phyloP scores from a whole-genome alignment of 2,329 filamentous ascomycete species.

The Pseudofabraea citricarpa region DNA sequence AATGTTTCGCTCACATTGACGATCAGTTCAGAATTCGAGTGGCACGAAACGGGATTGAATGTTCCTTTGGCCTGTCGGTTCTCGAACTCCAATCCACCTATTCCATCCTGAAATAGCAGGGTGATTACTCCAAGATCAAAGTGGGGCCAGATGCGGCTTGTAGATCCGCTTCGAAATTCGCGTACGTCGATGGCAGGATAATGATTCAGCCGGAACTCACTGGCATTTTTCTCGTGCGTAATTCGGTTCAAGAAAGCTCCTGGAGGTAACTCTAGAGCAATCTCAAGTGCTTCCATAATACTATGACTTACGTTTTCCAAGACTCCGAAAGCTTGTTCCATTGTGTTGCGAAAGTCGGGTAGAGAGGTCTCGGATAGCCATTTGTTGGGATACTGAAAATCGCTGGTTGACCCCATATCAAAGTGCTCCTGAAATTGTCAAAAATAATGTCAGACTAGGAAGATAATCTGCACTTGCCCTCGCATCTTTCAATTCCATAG shows the following conservation, averaged over 20 bases:
- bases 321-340: constrained; percentile 36
- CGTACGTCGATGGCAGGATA: constrained; percentile 30
- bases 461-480: neutral
- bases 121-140: constrained; percentile 40
- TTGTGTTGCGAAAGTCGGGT: constrained; percentile 39
- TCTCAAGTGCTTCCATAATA: constrained; percentile 7
- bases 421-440: constrained; percentile 9
- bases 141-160: constrained; percentile 23
- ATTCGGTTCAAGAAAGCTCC: constrained; percentile 5
- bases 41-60: constrained; percentile 29
- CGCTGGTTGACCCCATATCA: constrained; percentile 4
- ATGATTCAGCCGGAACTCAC: constrained; percentile 33
- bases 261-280: neutral
- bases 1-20: constrained; percentile 41
- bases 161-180: constrained; percentile 20
- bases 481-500: neutral
- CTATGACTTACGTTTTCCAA: neutral
- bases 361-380: constrained; percentile 38
- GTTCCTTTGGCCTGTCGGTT: constrained; percentile 31
- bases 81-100: constrained; percentile 39
- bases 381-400: constrained; percentile 31
- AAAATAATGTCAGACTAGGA: neutral
- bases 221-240: constrained; percentile 1
- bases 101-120: constrained; percentile 38
- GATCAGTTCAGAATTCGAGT: constrained; percentile 25